Evolutionary conservation across 352 stramenopile genomes (phyloP).

Genomic region (Albugo candida): DNA sequence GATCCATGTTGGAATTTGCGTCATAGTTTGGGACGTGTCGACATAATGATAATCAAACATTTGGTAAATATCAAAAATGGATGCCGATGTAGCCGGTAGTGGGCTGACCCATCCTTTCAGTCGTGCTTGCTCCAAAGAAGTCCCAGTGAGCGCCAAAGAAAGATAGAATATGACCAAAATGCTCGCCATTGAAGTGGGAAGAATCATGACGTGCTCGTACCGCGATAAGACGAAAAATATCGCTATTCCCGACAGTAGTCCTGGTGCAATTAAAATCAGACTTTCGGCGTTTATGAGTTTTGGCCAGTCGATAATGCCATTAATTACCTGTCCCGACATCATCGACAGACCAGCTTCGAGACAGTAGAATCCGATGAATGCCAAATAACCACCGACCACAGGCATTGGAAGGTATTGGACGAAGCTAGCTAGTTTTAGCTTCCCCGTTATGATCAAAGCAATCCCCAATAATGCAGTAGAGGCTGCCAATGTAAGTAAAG

Average conservation of each 20-base stretch:
- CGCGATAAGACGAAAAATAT: constrained; percentile 75
- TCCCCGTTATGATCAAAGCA: constrained; percentile 88
- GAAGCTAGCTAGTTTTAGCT: constrained; percentile 87
- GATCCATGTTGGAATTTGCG: constrained; percentile 80
- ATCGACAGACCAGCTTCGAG: constrained; percentile 63
- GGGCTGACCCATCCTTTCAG: constrained; percentile 83
- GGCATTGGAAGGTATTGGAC: constrained; percentile 95
- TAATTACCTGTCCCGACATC: constrained; percentile 83
- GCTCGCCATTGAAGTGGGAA: constrained; percentile 80
- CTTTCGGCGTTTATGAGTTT: constrained; percentile 52
- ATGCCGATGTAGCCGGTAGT: constrained; percentile 30
- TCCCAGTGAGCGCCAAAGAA: constrained; percentile 50
- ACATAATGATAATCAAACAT: constrained; percentile 56
- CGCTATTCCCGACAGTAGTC: constrained; percentile 53
- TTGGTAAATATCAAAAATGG: constrained; percentile 53
- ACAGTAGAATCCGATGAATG: constrained; percentile 90
- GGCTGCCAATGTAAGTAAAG: constrained; percentile 83
- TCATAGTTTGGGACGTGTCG: constrained; percentile 31
- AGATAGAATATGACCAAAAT: constrained; percentile 70
- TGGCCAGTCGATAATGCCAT: constrained; percentile 69
- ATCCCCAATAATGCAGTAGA: constrained; percentile 85
- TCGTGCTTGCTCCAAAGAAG: constrained; percentile 77
- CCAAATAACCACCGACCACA: constrained; percentile 95
- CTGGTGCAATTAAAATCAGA: constrained; percentile 73
- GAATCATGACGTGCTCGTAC: constrained; percentile 58